Evolutionary conservation across 2,329 filamentous ascomycete genomes (phyloP).

Genomic region (Alternaria metachromatica): DNA sequence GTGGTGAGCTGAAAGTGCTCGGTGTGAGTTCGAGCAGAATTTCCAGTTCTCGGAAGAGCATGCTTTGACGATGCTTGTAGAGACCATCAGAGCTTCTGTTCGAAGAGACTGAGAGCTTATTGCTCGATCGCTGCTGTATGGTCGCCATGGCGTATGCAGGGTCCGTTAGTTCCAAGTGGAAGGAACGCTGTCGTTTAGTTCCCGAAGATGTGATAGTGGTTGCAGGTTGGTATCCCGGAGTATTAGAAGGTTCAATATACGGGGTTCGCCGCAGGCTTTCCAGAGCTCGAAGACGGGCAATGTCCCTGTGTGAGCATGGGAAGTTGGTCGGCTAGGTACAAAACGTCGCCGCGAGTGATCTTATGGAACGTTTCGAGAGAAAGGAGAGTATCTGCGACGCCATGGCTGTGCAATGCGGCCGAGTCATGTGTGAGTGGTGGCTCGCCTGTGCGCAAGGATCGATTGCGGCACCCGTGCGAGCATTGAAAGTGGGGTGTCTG

Average conservation of each 20-base stretch:
- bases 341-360: neutral
- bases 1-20: conserved; percentile 38
- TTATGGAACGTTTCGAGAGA: conserved; percentile 11
- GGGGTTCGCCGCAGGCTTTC: neutral
- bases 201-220: conserved; percentile 2
- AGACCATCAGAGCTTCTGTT: conserved; percentile 33
- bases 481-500: conserved; percentile 12
- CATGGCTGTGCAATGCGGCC: conserved; percentile 16
- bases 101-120: conserved; percentile 34
- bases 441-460: conserved; percentile 12
- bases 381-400: conserved; percentile 17
- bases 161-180: neutral
- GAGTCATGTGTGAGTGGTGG: conserved; percentile 18
- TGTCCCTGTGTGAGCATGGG: neutral
- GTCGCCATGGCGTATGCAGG: conserved; percentile 17
- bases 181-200: neutral
- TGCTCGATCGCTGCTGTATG: conserved; percentile 20
- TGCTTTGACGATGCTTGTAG: conserved; percentile 40
- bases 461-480: conserved; percentile 10
- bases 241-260: neutral
- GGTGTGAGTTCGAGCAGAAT: conserved; percentile 44
- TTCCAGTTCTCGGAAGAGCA: conserved; percentile 43
- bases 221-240: neutral
- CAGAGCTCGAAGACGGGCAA: neutral
- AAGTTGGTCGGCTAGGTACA: neutral